Evolutionary conservation across 441 rosid species (phyloP).

Genomic region (Manihot esculenta): DNA sequence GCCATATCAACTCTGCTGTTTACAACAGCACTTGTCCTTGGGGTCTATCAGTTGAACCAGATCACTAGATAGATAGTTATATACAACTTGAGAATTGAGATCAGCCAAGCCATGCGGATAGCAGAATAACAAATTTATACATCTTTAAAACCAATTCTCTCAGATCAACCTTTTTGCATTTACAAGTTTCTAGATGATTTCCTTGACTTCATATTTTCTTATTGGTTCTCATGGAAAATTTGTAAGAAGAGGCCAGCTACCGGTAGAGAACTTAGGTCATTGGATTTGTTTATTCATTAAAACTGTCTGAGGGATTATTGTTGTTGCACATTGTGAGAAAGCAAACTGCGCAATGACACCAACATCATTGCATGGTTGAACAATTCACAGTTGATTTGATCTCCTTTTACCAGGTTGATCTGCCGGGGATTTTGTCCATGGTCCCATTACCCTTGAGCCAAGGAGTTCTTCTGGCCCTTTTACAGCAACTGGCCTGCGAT

Average conservation of each 20-base stretch:
- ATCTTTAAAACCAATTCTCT: neutral
- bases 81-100: neutral
- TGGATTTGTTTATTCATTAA: neutral
- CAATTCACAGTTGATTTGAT: conserved; percentile 5
- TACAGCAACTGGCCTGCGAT: conserved; percentile 78
- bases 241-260: neutral
- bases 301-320: neutral
- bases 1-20: neutral
- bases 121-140: neutral
- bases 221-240: neutral
- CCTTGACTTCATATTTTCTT: neutral
- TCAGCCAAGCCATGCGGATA: neutral
- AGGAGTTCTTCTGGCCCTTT: conserved; percentile 69
- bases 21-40: neutral
- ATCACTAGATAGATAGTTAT: neutral
- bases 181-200: neutral
- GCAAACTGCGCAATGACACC: neutral
- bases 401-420: conserved; percentile 49
- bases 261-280: neutral
- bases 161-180: neutral
- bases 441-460: conserved; percentile 61
- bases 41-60: conserved; percentile 2
- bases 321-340: neutral
- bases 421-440: conserved; percentile 46
- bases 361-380: neutral